Base-by-base conservation (phyloP, 768 basidiomycete species). In the Auriculariales sp. region DNA sequence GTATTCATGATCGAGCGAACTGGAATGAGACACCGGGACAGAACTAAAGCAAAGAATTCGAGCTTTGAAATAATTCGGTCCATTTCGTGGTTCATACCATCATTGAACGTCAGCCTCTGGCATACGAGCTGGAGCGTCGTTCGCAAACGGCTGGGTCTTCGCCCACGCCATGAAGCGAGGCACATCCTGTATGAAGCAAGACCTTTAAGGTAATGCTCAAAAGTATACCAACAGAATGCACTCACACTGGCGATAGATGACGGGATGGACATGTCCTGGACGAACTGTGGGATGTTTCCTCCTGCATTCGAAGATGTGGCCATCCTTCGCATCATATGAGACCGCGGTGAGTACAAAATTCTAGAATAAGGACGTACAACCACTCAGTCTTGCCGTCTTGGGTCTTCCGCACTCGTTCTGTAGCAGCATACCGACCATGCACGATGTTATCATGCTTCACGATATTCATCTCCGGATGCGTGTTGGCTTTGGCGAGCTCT, bases 271-370 rank as follows among this genome's bases (percentile, higher is more conserved):
- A 62, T 68, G 53, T 85, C 80, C 3, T 73, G 72, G 52, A 87
- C 50, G 54, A 81, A 83, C 14, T 67, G 64, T 1, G 84, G 84
- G 36, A 87, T 79, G 48, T 61, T 71, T 22, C 85, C 85, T 24
- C 81, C 83, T 11, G 82, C 75, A 2, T 74, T 76, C 55, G 79
- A 81, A 24, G 81, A 79, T 2, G 82, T 83, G 2, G 83, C 84
- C 84, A 88, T 85, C 33, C 54, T 55, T 32, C n/a, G 3, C 9
- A 14, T 19, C 22, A 10, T 25, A 3, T 14, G 11, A 35, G 34
- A 19, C 22, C 2, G 19, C 44, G 29, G 5, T 4, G 24, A 19
- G 34, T 32, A 7, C 31, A 17, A 27, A 29, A 29, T 27, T 24
- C 17, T n/a, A 24, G 14, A 28, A 48, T n/a, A 47, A 19, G 42